phyloP scores from a whole-genome alignment of 768 basidiomycete species.

The Trametes sanguinea region DNA sequence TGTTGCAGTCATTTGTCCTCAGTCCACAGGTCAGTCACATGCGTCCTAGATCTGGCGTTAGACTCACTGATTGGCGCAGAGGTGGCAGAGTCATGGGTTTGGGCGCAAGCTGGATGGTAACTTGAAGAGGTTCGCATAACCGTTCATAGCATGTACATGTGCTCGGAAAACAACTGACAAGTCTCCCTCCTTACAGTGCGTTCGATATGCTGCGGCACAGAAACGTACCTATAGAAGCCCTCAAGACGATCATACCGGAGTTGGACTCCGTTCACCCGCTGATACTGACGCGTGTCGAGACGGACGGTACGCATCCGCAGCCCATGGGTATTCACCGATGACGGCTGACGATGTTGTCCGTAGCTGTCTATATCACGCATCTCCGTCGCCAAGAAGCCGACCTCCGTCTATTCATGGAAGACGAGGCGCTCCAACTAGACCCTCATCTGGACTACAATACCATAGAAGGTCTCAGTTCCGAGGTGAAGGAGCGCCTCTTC shows the following conservation, averaged over 20 bases:
- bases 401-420: slow-evolving; percentile 68
- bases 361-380: slow-evolving; percentile 65
- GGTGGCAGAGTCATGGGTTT: slow-evolving; percentile 47
- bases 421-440: slow-evolving; percentile 72
- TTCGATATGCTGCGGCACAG: slow-evolving; percentile 72
- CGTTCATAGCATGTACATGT: neutral
- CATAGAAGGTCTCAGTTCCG: slow-evolving; percentile 71
- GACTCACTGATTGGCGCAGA: slow-evolving; percentile 27
- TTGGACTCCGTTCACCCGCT: slow-evolving; percentile 51
- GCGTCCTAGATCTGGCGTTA: too few relatives aligned
- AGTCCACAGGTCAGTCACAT: slow-evolving; percentile 43
- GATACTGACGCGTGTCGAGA: slow-evolving; percentile 61
- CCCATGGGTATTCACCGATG: neutral
- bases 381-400: slow-evolving; percentile 76
- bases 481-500: slow-evolving; percentile 67
- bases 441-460: slow-evolving; percentile 66
- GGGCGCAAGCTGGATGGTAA: slow-evolving; percentile 45
- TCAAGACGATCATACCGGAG: slow-evolving; percentile 50
- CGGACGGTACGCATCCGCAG: slow-evolving; percentile 57
- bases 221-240: slow-evolving; percentile 43
- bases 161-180: neutral
- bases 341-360: neutral
- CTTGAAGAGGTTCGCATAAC: slow-evolving; percentile 40
- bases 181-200: slow-evolving; percentile 50
- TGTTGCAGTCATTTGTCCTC: slow-evolving; percentile 38